Percentiles rank a stretch among this genome's conserved stretches.
These are phyloP conservation scores for Paraphaeosphaeria sporulosa DNA, from an alignment of 2,329 filamentous ascomycete genomes.

Conservation along the genomic window DNA sequence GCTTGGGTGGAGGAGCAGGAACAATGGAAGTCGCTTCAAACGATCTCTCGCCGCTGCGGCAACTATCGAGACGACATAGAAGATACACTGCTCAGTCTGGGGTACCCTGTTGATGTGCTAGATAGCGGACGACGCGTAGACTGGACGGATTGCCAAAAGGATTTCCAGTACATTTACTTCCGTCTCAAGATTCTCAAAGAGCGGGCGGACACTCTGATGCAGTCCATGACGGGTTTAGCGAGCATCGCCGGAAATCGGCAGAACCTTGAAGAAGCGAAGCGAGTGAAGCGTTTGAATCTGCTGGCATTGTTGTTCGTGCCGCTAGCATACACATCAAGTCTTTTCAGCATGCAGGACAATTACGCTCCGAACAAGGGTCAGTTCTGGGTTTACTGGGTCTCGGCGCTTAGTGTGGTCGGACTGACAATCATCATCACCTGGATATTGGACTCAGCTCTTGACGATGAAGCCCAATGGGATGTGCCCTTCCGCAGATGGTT, in stretches of 20 bases:
- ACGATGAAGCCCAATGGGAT: constrained; percentile 41
- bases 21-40: constrained; percentile 44
- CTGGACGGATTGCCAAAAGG: constrained; percentile 39
- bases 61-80: constrained; percentile 48
- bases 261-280: constrained; percentile 45
- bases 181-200: constrained; percentile 43
- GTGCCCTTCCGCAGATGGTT: constrained; percentile 26
- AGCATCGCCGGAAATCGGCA: constrained; percentile 45
- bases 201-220: constrained; percentile 43
- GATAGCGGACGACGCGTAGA: constrained; percentile 3
- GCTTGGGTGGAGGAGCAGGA: constrained; percentile 45
- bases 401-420: constrained; percentile 32
- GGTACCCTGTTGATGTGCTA: constrained; percentile 28
- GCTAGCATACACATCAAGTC: constrained; percentile 39
- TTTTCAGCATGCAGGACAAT: constrained; percentile 46
- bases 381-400: constrained; percentile 46
- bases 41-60: constrained; percentile 43
- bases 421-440: constrained; percentile 36
- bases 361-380: constrained; percentile 36
- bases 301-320: constrained; percentile 46
- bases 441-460: constrained; percentile 35
- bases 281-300: constrained; percentile 42
- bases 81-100: constrained; percentile 40
- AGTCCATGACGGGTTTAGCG: constrained; percentile 45
- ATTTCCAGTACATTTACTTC: constrained; percentile 45